A percentile compares a stretch with the other conserved stretches of the same genome.
phyloP scores from a whole-genome alignment of 257 asterid species.

The Knoxia roxburghii region DNA sequence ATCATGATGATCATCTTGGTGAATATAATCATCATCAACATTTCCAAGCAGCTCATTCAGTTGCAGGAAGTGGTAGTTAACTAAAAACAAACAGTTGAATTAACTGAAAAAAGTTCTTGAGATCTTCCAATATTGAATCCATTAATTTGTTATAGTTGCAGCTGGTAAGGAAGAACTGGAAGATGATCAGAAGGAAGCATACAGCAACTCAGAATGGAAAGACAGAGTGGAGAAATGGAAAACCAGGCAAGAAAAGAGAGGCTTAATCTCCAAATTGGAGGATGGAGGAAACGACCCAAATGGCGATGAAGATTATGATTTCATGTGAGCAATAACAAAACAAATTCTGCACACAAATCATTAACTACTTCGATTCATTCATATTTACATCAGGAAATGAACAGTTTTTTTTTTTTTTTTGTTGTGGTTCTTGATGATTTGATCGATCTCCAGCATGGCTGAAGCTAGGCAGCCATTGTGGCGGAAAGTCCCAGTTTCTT shows the following conservation, averaged over 20 bases:
- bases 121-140: background rate
- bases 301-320: slow-evolving; percentile 46
- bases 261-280: slow-evolving; percentile 45
- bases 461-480: slow-evolving; percentile 86
- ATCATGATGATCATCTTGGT: slow-evolving; percentile 15
- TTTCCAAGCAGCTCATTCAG: slow-evolving; percentile 33
- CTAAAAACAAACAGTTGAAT: too few relatives aligned
- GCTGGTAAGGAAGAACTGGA: slow-evolving; percentile 67
- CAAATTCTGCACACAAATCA: too few relatives aligned
- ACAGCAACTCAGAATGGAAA: slow-evolving; percentile 61
- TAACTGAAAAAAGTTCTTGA: too few relatives aligned
- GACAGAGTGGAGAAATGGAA: slow-evolving; percentile 83
- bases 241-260: slow-evolving; percentile 68
- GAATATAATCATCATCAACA: slow-evolving; percentile 36
- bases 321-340: slow-evolving; percentile 34
- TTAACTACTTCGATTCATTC: too few relatives aligned
- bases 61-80: slow-evolving; percentile 55
- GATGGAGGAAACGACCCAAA: slow-evolving; percentile 36
- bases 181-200: slow-evolving; percentile 49
- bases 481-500: slow-evolving; percentile 72
- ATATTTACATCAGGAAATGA: background rate
- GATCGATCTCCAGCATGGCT: slow-evolving; percentile 42
- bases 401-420: too few relatives aligned
- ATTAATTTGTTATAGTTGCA: slow-evolving; percentile 22
- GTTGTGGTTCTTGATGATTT: too few relatives aligned